These are phyloP conservation scores for Stephania japonica DNA, from an alignment of 164 flowering plant species.

Conservation along the genomic window DNA sequence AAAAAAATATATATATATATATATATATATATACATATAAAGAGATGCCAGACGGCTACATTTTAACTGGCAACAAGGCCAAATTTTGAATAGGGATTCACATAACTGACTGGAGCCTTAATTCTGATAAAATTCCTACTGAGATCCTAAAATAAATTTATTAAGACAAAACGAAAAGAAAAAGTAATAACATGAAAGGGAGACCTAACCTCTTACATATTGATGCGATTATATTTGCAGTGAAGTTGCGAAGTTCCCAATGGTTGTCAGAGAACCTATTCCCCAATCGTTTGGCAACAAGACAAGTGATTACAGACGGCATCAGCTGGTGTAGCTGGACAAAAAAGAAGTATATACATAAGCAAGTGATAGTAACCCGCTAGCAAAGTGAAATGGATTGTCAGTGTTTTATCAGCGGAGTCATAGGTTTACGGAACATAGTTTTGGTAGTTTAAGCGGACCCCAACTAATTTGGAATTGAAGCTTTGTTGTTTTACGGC, in stretches of 20 bases:
- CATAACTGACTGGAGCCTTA: too few species aligned
- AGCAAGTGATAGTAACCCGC: background rate
- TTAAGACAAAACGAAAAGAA: background rate
- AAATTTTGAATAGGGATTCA: too few species aligned
- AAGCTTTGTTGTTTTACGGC: too few species aligned
- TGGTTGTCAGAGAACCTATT: slow-evolving; percentile 76
- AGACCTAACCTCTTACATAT: slow-evolving; percentile 77
- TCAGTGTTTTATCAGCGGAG: too few species aligned
- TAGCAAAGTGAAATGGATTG: background rate
- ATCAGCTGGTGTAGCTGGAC: slow-evolving; percentile 88
- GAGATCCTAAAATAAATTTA: background rate
- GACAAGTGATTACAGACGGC: slow-evolving; percentile 94
- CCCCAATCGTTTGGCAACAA: slow-evolving; percentile 84
- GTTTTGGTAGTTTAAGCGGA: too few species aligned
- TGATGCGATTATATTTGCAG: slow-evolving; percentile 71
- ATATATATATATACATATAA: too few species aligned
- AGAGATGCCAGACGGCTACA: too few species aligned
- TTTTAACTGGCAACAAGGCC: too few species aligned
- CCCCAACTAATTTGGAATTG: too few species aligned
- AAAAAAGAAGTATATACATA: slow-evolving; percentile 11
- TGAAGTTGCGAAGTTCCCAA: slow-evolving; percentile 88
- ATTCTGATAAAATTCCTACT: background rate
- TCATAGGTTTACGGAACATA: too few species aligned
- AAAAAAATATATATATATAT: too few species aligned
- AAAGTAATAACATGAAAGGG: background rate